Evolutionary conservation across 2,329 filamentous ascomycete genomes (phyloP).

Genomic region (Paraconiothyrium sp.): DNA sequence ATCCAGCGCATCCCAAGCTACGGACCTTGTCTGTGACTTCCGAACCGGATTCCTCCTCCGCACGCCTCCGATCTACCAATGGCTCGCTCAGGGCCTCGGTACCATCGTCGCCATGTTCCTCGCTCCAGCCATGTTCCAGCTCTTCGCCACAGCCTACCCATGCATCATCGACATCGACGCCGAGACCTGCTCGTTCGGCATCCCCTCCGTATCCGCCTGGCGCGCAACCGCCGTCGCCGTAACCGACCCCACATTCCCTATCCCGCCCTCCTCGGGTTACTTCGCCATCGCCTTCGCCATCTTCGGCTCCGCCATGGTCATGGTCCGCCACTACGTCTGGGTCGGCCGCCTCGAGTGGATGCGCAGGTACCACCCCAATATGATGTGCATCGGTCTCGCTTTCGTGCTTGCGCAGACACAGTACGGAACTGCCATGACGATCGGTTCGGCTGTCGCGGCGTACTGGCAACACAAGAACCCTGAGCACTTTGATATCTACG

Average conservation of each 20-base stretch:
- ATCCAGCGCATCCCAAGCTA: conserved; percentile 47
- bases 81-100: conserved; percentile 71
- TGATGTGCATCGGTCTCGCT: conserved; percentile 68
- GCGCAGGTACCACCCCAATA: conserved; percentile 67
- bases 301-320: conserved; percentile 61
- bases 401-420: conserved; percentile 67
- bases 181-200: conserved; percentile 66
- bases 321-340: conserved; percentile 65
- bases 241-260: conserved; percentile 65
- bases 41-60: conserved; percentile 73
- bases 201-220: conserved; percentile 73
- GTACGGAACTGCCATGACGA: conserved; percentile 67
- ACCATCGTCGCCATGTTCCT: conserved; percentile 72
- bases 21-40: conserved; percentile 67
- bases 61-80: conserved; percentile 72
- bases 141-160: conserved; percentile 74
- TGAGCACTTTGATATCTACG: conserved; percentile 65
- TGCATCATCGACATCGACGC: conserved; percentile 66
- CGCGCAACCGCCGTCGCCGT: conserved; percentile 71
- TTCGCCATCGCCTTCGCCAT: conserved; percentile 66
- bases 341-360: conserved; percentile 64
- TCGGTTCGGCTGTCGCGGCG: conserved; percentile 63
- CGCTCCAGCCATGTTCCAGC: conserved; percentile 72
- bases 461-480: conserved; percentile 65
- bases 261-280: conserved; percentile 65